Evolutionary conservation across 2,329 filamentous ascomycete species (phyloP).

Genomic region (Fusarium foetens): DNA sequence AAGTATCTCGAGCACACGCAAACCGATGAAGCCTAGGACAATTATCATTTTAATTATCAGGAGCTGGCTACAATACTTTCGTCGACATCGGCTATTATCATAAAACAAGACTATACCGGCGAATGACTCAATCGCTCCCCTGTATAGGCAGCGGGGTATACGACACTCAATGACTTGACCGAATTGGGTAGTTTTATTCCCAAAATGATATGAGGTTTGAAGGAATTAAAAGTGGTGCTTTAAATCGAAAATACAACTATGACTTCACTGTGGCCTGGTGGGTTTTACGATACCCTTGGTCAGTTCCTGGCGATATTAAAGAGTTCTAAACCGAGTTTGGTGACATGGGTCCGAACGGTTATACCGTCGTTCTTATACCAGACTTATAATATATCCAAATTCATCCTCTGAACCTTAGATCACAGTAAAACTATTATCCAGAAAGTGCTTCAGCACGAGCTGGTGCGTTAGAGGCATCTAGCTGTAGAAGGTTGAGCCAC

Average conservation of each 20-base stretch:
- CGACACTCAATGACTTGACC: not conserved
- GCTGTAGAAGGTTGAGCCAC: no score
- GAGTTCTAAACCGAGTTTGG: not conserved
- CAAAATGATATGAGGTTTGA: not conserved
- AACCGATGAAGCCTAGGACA: accelerated
- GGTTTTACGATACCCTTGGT: no score
- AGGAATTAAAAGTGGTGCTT: not conserved
- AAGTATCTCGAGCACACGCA: not conserved
- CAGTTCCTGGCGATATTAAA: not conserved
- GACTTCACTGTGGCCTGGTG: not conserved
- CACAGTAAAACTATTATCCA: no score
- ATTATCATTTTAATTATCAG: accelerated
- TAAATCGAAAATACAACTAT: not conserved
- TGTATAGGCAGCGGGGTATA: not conserved
- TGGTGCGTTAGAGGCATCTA: no score
- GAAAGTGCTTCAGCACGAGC: no score
- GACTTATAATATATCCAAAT: no score
- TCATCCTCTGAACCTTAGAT: no score
- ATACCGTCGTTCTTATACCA: not conserved
- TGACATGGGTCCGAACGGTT: not conserved
- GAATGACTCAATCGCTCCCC: not conserved
- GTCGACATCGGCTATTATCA: not conserved
- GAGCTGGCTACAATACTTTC: accelerated
- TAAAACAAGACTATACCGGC: not conserved
- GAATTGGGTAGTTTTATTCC: not conserved